Conservation (phyloP, 495 filamentous ascomycete species). For the Penicillium turbatum region DNA sequence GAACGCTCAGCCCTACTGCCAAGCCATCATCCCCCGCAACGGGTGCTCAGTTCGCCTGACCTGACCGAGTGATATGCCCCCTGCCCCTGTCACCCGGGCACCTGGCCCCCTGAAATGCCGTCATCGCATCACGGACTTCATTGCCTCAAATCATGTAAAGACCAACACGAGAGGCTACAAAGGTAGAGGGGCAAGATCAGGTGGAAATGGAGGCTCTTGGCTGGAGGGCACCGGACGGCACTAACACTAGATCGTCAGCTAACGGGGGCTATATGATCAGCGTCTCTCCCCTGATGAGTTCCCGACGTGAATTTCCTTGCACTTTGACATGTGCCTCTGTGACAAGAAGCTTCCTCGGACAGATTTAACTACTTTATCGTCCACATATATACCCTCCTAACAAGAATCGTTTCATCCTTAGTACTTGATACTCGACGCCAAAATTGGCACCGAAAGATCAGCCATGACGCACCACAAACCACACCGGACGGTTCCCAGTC, state of each 20-base stretch:
- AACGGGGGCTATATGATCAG: slow-evolving; percentile 25
- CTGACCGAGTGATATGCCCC: slow-evolving; percentile 2
- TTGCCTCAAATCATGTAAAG: not conserved
- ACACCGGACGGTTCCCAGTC: not conserved
- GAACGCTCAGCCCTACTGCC: slow-evolving; percentile 8
- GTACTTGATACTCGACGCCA: not conserved
- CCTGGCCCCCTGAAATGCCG: not conserved
- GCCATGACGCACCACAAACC: slow-evolving; percentile 11
- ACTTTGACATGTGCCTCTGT: slow-evolving; percentile 9
- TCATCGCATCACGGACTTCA: not conserved
- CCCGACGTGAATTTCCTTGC: not conserved
- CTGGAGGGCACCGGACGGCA: slow-evolving; percentile 3
- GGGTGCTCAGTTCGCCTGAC: slow-evolving; percentile 11
- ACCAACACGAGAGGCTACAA: not conserved
- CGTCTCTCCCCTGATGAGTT: slow-evolving; percentile 21
- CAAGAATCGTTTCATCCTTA: not conserved
- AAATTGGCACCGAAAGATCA: slow-evolving; percentile 2
- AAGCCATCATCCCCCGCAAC: slow-evolving; percentile 5
- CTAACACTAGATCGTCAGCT: slow-evolving; percentile 14
- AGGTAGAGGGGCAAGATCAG: slow-evolving; percentile 2
- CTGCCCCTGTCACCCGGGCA: slow-evolving; percentile 1
- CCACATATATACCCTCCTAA: not conserved
- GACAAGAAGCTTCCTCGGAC: not conserved
- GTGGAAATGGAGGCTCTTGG: slow-evolving; percentile 10
- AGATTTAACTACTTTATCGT: not conserved